A percentile compares a stretch with the other conserved stretches of the same genome.
Conservation (phyloP, 495 filamentous ascomycete species). For the Annulohypoxylon bovei region DNA sequence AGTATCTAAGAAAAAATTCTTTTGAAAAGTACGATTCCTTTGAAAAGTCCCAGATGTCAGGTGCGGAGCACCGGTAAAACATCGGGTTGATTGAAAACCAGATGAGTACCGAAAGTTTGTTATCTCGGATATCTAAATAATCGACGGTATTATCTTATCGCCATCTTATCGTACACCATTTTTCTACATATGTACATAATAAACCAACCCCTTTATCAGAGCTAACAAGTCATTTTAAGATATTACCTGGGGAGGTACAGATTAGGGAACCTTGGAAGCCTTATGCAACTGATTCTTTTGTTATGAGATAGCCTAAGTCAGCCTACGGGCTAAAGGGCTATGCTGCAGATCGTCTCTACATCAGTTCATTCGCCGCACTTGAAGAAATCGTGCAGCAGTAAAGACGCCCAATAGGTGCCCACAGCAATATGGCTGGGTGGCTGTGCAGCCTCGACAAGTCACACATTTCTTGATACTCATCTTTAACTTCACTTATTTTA, state of each 20-base stretch:
- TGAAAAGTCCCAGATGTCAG: no score
- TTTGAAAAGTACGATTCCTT: no score
- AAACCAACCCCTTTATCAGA: neutral
- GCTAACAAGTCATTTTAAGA: neutral
- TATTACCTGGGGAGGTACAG: no score
- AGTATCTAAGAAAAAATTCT: no score
- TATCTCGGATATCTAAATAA: neutral
- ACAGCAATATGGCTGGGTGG: neutral
- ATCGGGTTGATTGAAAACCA: no score
- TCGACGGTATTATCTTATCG: constrained; percentile 5
- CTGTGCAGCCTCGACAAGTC: neutral
- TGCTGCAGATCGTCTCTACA: no score
- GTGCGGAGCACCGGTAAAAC: no score
- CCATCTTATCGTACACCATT: neutral
- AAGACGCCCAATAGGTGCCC: neutral
- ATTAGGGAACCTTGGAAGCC: neutral
- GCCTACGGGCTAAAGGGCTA: no score
- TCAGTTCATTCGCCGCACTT: neutral
- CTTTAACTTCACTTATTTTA: neutral
- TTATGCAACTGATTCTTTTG: neutral
- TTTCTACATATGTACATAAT: neutral
- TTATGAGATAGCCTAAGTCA: neutral
- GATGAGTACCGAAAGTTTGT: no score
- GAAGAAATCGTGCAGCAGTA: neutral
- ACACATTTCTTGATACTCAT: neutral